Conservation (phyloP, 1,139 yeast species). For the Debaryomyces coudertii region DNA sequence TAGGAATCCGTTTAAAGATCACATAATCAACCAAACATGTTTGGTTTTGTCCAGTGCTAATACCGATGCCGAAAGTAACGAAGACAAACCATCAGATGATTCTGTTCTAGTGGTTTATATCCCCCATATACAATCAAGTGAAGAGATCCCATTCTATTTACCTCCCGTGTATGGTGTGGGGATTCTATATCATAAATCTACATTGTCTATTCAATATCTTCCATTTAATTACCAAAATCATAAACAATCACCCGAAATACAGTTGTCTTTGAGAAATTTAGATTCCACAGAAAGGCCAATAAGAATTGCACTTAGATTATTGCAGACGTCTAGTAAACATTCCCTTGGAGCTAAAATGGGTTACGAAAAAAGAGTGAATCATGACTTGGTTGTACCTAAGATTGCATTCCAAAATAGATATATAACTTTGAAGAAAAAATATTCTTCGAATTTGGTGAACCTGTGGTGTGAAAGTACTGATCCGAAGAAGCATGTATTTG, state of each 20-base stretch:
- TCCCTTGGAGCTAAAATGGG: constrained; percentile 83
- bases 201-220: constrained; percentile 79
- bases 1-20: constrained; percentile 84
- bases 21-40: constrained; percentile 84
- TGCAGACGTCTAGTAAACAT: constrained; percentile 82
- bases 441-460: constrained; percentile 75
- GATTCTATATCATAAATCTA: constrained; percentile 52
- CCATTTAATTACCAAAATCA: constrained; percentile 52
- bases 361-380: constrained; percentile 84
- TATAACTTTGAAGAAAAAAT: constrained; percentile 76
- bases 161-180: constrained; percentile 88
- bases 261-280: constrained; percentile 33
- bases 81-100: constrained; percentile 25
- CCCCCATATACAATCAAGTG: constrained; percentile 67
- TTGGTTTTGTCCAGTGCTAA: constrained; percentile 39
- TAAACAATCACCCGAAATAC: constrained; percentile 10
- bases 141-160: constrained; percentile 81
- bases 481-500: constrained; percentile 94
- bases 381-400: constrained; percentile 83
- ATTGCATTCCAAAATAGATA: constrained; percentile 84
- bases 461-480: constrained; percentile 93
- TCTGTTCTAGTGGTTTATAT: constrained; percentile 67
- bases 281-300: constrained; percentile 62
- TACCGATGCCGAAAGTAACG: background rate
- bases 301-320: constrained; percentile 77